Evolutionary conservation across 371 early-diverging fungal species (phyloP), one percentile per base, ranked within the genome.

Genomic region (Batkoa obscura): DNA sequence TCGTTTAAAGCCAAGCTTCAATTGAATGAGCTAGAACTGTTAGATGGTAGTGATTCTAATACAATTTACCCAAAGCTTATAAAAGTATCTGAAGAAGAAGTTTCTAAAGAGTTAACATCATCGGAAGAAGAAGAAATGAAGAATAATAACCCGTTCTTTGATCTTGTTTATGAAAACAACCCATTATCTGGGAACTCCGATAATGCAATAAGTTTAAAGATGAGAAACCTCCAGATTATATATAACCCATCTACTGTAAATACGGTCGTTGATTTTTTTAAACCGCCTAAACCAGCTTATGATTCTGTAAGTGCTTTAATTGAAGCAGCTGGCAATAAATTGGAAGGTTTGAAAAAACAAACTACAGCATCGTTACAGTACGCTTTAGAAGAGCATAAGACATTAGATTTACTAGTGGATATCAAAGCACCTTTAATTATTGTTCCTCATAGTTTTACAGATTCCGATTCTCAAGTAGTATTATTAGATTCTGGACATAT

Each of bases 361-460:
- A 95, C 98, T 0, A 65, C 84, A 9, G 85, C 86, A 1, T 85
- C 85, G 5, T 65, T 98, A 0, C 82, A 88, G 62, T 83, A 78
- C 67, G 92, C 92, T 0, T 63, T 98, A 43, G 89, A 84, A 38
- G 80, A 83, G 52, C 94, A 93, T 67, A 87, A 83, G 46, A 86
- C 88, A 0, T 59, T 91, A 13, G 90, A 94, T 65, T 66, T 96
- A 13, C 79, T 81, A 41, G 75, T 98, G n/a, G 92, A 96, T 62
- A 79, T 94, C 70, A 90, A 92, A 60, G 98, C 98, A 3, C 98
- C 98, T 0, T 84, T 96, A 41, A 79, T 98, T 65, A 79, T 96
- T n/a, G 69, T 98, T 36, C 96, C 95, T 0, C 23, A 45, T 58
- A 83, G 86, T 60, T 83, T 84, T 59, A 79, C 79, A 0, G 75